phyloP scores from a whole-genome alignment of 371 early-diverging fungal genomes.

The Mucor velutinosus region DNA sequence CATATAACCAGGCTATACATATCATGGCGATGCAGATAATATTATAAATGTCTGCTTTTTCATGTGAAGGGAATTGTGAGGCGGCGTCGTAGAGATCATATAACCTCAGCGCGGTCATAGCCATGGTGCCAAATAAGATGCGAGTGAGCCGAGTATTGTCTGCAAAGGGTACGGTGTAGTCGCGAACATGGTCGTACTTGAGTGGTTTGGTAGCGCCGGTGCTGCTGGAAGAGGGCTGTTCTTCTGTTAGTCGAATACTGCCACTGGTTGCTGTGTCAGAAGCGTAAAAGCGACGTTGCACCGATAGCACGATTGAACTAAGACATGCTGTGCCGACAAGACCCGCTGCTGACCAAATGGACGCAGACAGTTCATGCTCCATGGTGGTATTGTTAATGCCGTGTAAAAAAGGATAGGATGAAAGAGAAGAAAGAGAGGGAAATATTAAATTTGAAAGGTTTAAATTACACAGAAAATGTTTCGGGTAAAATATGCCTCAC shows the following conservation, averaged over 20 bases:
- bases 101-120: conserved; percentile 1
- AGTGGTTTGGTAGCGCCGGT: too few relatives aligned
- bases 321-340: conserved; percentile 6
- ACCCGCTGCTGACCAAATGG: conserved; percentile 8
- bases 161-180: too few relatives aligned
- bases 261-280: too few relatives aligned
- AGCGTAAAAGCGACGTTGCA: too few relatives aligned
- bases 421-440: not conserved
- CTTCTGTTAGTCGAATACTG: too few relatives aligned
- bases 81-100: conserved; percentile 11
- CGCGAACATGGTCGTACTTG: too few relatives aligned
- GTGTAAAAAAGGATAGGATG: not conserved
- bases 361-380: conserved; percentile 4
- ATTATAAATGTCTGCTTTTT: too few relatives aligned
- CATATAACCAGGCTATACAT: too few relatives aligned
- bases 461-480: too few relatives aligned
- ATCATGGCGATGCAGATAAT: too few relatives aligned
- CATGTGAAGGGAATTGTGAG: conserved; percentile 4
- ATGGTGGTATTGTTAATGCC: not conserved
- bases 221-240: too few relatives aligned
- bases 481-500: too few relatives aligned
- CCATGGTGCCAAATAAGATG: conserved; percentile 4
- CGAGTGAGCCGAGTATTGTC: not conserved
- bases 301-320: conserved; percentile 13
- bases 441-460: not conserved